phyloP scores from a whole-genome alignment of 805 yeast species.

The Wickerhamomyces bisporus region DNA sequence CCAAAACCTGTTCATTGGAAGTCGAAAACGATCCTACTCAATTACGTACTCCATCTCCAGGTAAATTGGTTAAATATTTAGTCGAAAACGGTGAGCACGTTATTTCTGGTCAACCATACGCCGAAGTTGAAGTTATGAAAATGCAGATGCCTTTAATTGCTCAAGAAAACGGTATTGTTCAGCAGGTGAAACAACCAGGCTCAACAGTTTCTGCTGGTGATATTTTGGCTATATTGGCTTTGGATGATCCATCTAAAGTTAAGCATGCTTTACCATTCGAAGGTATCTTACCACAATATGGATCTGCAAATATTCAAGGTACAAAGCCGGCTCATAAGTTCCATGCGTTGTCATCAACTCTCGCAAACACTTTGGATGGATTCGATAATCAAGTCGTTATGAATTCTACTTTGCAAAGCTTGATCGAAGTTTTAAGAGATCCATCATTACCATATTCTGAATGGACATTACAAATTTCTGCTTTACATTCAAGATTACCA shows the following conservation, averaged over 20 bases:
- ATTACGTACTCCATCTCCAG: conserved; percentile 97
- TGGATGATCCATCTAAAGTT: conserved; percentile 96
- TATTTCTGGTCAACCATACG: conserved; percentile 86
- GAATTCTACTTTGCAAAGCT: conserved; percentile 72
- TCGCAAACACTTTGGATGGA: conserved; percentile 80
- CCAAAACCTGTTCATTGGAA: conserved; percentile 91
- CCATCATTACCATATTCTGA: conserved; percentile 87
- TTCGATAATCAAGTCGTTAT: conserved; percentile 93
- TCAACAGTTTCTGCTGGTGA: conserved; percentile 97
- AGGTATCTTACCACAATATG: conserved; percentile 87
- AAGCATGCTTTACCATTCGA: conserved; percentile 95
- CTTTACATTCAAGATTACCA: conserved; percentile 89
- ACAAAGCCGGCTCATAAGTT: conserved; percentile 78
- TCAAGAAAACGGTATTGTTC: conserved; percentile 89
- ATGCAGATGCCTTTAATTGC: conserved; percentile 98
- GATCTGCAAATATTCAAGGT: conserved; percentile 79
- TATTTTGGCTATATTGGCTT: conserved; percentile 86
- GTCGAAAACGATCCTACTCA: conserved; percentile 98
- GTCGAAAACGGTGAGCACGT: conserved; percentile 96
- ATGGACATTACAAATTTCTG: conserved; percentile 83
- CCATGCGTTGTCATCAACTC: conserved; percentile 48
- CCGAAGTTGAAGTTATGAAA: conserved; percentile 99
- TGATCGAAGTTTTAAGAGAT: conserved; percentile 69
- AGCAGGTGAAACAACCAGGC: conserved; percentile 95
- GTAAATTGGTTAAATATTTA: conserved; percentile 88